These are phyloP conservation scores for Monosporascus cannonballus DNA, from an alignment of 2,329 filamentous ascomycete genomes.

Conservation along the genomic window DNA sequence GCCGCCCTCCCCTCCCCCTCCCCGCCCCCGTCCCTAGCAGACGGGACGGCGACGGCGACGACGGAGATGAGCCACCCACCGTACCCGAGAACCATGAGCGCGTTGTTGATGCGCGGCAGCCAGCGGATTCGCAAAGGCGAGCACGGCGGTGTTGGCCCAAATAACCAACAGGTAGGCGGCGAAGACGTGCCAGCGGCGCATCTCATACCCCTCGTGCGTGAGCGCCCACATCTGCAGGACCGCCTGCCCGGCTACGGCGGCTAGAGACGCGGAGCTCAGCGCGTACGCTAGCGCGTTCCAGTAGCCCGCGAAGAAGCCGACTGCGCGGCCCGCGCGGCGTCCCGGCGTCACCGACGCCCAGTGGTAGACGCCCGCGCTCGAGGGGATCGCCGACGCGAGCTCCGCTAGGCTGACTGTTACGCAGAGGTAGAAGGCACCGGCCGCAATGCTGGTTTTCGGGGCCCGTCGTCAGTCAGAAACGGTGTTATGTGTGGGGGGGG, in stretches of 20 bases:
- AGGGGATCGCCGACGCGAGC: slow-evolving; percentile 56
- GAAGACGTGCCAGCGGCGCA: slow-evolving; percentile 37
- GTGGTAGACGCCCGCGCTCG: slow-evolving; percentile 54
- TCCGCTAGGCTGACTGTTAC: slow-evolving; percentile 55
- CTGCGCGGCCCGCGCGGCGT: slow-evolving; percentile 40
- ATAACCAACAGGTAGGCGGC: slow-evolving; percentile 34
- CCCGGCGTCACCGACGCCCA: slow-evolving; percentile 56
- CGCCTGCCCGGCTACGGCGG: slow-evolving; percentile 34
- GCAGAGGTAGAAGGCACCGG: slow-evolving; percentile 48
- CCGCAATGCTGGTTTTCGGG: slow-evolving; percentile 20
- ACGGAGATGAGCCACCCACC: slow-evolving; percentile 49
- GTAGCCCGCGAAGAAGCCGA: slow-evolving; percentile 41
- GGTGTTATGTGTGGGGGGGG: no score
- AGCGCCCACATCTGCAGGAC: slow-evolving; percentile 37
- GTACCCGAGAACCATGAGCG: slow-evolving; percentile 47
- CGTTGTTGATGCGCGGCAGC: slow-evolving; percentile 45
- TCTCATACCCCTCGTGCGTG: slow-evolving; percentile 31
- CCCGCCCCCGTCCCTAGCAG: slow-evolving; percentile 12
- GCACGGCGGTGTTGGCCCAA: slow-evolving; percentile 31
- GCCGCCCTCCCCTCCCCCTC: slow-evolving; percentile 13
- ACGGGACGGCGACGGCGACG: slow-evolving; percentile 47
- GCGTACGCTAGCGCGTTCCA: slow-evolving; percentile 39
- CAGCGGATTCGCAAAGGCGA: slow-evolving; percentile 50
- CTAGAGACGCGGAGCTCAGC: slow-evolving; percentile 33
- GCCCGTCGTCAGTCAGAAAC: not conserved